Percentiles rank a stretch among this genome's conserved stretches.
Conservation (phyloP, 805 yeast species). For the Zygoascus flipseniorum region DNA sequence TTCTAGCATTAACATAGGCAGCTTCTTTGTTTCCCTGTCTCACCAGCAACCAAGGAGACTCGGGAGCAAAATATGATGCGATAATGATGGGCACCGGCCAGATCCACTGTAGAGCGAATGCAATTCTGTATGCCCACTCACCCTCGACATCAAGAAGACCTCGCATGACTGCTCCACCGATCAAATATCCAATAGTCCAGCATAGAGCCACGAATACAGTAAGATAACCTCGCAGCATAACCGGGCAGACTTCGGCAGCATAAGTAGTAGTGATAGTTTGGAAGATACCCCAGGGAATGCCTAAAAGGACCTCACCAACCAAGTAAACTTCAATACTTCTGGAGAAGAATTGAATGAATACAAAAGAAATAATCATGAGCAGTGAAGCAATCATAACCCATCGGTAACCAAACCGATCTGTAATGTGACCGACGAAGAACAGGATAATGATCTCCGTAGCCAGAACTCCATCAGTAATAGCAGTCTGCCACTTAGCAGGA, state of each 20-base stretch:
- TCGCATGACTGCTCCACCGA: conserved; percentile 42
- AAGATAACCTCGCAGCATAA: conserved; percentile 39
- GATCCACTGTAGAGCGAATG: conserved; percentile 52
- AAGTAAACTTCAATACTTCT: conserved; percentile 27
- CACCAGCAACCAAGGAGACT: conserved; percentile 51
- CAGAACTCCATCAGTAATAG: conserved; percentile 13
- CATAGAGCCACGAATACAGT: conserved; percentile 44
- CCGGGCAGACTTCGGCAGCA: conserved; percentile 48
- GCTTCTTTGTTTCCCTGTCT: conserved; percentile 34
- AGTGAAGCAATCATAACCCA: conserved; percentile 33
- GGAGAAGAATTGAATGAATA: conserved; percentile 41
- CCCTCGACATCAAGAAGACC: conserved; percentile 24
- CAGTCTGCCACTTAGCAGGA: conserved; percentile 19
- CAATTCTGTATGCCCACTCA: conserved; percentile 40
- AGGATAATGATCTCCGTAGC: conserved; percentile 39
- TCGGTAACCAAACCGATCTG: conserved; percentile 42
- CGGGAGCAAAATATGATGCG: conserved; percentile 35
- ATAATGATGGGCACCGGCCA: conserved; percentile 45
- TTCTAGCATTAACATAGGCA: conserved; percentile 34
- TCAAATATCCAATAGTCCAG: conserved; percentile 50
- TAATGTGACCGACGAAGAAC: conserved; percentile 35
- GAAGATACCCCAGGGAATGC: conserved; percentile 45
- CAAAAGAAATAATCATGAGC: conserved; percentile 28
- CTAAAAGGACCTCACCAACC: conserved; percentile 29
- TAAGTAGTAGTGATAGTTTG: conserved; percentile 43